A percentile compares a stretch with the other conserved stretches of the same genome.
Evolutionary conservation across 2,329 filamentous ascomycete species (phyloP).

Genomic region (Bipolaris bicolor): DNA sequence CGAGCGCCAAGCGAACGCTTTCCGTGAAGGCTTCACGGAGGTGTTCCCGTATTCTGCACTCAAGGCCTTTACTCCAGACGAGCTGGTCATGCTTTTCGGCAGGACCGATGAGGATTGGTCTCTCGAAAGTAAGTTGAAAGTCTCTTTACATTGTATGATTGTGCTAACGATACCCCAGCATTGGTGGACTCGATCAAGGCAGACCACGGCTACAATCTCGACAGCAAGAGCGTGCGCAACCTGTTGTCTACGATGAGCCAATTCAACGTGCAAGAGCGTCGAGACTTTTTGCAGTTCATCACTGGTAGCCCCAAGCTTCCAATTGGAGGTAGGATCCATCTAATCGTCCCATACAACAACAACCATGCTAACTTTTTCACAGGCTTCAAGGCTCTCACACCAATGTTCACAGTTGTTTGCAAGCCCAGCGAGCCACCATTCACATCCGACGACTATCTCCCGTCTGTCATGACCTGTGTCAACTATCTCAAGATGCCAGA

Average conservation of each 20-base stretch:
- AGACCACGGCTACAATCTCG: slow-evolving; percentile 98
- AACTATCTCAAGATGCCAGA: slow-evolving; percentile 98
- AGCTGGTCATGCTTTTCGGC: slow-evolving; percentile 93
- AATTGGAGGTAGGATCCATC: slow-evolving; percentile 77
- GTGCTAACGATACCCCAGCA: slow-evolving; percentile 60
- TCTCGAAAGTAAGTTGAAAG: slow-evolving; percentile 78
- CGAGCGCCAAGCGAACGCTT: slow-evolving; percentile 86
- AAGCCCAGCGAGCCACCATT: slow-evolving; percentile 97
- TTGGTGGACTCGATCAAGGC: slow-evolving; percentile 98
- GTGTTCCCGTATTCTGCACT: slow-evolving; percentile 95
- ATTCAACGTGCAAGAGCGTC: slow-evolving; percentile 72
- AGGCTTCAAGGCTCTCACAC: slow-evolving; percentile 97
- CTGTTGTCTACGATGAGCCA: slow-evolving; percentile 94
- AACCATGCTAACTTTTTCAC: slow-evolving; percentile 10
- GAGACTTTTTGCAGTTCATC: slow-evolving; percentile 96
- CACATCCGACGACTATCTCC: slow-evolving; percentile 95
- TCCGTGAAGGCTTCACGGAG: slow-evolving; percentile 87
- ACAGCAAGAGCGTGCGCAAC: slow-evolving; percentile 94
- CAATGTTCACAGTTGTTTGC: slow-evolving; percentile 99
- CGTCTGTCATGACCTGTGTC: slow-evolving; percentile 99
- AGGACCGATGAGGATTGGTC: slow-evolving; percentile 95
- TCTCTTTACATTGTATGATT: slow-evolving; percentile 4
- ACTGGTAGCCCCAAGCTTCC: slow-evolving; percentile 97
- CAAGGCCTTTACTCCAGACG: slow-evolving; percentile 91
- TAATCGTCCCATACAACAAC: background rate